Percentiles rank a stretch among this genome's conserved stretches.
Conservation (phyloP, 2,329 filamentous ascomycete genomes). For the Clarireedia hainanense region DNA sequence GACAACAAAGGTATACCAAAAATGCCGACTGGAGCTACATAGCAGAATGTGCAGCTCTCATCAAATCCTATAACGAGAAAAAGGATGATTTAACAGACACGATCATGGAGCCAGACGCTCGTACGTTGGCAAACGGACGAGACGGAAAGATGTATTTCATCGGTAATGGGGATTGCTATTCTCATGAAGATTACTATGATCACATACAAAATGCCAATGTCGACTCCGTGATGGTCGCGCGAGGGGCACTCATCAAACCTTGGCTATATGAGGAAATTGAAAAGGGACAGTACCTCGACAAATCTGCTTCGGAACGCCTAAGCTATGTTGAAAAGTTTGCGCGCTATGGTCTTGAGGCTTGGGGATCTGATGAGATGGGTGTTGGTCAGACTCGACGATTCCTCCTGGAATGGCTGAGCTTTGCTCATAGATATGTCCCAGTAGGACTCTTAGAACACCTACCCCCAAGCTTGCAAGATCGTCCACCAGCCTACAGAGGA, state of each 20-base stretch:
- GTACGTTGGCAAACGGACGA: constrained; percentile 58
- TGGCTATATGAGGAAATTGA: constrained; percentile 98
- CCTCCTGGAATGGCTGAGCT: constrained; percentile 92
- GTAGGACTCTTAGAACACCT: constrained; percentile 81
- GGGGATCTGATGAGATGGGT: constrained; percentile 93
- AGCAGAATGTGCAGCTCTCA: constrained; percentile 75
- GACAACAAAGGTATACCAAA: constrained; percentile 89
- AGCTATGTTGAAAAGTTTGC: constrained; percentile 82
- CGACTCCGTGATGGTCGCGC: constrained; percentile 94
- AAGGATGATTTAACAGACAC: constrained; percentile 66
- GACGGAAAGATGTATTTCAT: constrained; percentile 78
- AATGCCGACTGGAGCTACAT: constrained; percentile 96
- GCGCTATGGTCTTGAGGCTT: constrained; percentile 83
- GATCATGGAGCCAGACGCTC: constrained; percentile 64
- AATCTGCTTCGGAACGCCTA: constrained; percentile 80
- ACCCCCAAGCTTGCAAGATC: constrained; percentile 81
- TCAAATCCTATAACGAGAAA: constrained; percentile 70
- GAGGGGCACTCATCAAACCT: constrained; percentile 91
- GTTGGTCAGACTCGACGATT: constrained; percentile 87
- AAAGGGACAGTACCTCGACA: constrained; percentile 88
- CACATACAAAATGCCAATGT: constrained; percentile 72
- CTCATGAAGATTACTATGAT: constrained; percentile 77
- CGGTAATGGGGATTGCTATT: constrained; percentile 95
- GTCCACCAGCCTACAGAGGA: constrained; percentile 76
- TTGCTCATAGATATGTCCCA: constrained; percentile 85